These are phyloP conservation scores for Boletus insuetus DNA, from an alignment of 768 basidiomycete species.

Conservation along the genomic window DNA sequence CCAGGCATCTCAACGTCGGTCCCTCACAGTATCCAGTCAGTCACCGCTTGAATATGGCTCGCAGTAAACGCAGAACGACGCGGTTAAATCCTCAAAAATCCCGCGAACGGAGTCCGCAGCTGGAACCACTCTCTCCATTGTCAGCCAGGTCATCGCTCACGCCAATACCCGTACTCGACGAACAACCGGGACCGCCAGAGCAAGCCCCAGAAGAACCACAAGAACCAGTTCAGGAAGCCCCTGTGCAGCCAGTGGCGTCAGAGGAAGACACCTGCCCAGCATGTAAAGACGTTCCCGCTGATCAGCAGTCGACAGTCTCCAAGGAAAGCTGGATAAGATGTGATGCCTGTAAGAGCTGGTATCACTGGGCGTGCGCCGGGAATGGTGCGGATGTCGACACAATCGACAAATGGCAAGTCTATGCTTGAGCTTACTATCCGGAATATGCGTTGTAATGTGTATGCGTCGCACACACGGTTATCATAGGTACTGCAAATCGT, in stretches of 20 bases:
- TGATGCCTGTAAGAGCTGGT: slow-evolving; percentile 80
- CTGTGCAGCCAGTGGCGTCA: slow-evolving; percentile 12
- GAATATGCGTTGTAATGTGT: slow-evolving; percentile 12
- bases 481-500: slow-evolving; percentile 67
- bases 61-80: slow-evolving; percentile 42
- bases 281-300: slow-evolving; percentile 39
- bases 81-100: slow-evolving; percentile 38
- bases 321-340: slow-evolving; percentile 84
- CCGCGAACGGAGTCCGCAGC: slow-evolving; percentile 32
- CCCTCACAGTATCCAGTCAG: slow-evolving; percentile 6
- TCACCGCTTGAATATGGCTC: slow-evolving; percentile 38
- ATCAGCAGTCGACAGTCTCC: slow-evolving; percentile 38
- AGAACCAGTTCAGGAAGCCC: slow-evolving; percentile 11
- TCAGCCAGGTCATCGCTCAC: slow-evolving; percentile 31
- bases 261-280: slow-evolving; percentile 48
- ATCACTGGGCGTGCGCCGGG: slow-evolving; percentile 79
- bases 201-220: slow-evolving; percentile 15
- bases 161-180: slow-evolving; percentile 24
- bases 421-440: slow-evolving; percentile 7
- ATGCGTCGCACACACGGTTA: slow-evolving; percentile 16
- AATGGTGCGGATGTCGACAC: slow-evolving; percentile 60
- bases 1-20: slow-evolving; percentile 4
- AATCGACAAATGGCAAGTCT: slow-evolving; percentile 74
- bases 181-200: slow-evolving; percentile 11
- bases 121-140: slow-evolving; percentile 31